Evolutionary conservation across 108 stramenopile species (phyloP).

Genomic region (Cyclostephanos invisitatus): DNA sequence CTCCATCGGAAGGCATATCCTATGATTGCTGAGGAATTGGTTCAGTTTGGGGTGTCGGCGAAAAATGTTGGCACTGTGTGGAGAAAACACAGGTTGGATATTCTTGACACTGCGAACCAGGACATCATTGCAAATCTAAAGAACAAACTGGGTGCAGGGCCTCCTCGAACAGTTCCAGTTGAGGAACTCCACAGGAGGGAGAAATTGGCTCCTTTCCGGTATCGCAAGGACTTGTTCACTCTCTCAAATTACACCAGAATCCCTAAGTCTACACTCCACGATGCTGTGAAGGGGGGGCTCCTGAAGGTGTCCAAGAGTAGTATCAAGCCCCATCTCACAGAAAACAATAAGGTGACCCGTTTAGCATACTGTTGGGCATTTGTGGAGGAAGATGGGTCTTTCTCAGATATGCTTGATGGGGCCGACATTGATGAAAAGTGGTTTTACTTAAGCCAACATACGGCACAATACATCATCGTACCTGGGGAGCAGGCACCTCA

Average conservation of each 20-base stretch:
- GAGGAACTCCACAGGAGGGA: not conserved
- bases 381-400: no score
- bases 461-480: not conserved
- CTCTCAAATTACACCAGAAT: not conserved
- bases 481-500: slow-evolving; percentile 5
- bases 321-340: not conserved
- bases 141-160: not conserved
- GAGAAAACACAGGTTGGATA: not conserved
- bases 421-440: slow-evolving; percentile 30
- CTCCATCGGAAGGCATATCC: not conserved
- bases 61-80: not conserved
- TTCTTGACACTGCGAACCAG: not conserved
- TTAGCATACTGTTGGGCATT: not conserved
- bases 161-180: not conserved
- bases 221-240: not conserved
- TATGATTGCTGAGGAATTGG: not conserved
- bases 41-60: not conserved
- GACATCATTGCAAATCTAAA: not conserved
- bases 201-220: not conserved
- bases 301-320: not conserved
- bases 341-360: not conserved
- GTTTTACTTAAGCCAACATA: slow-evolving; percentile 1
- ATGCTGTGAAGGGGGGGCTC: not conserved
- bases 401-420: not conserved
- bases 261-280: not conserved